Evolutionary conservation across 192 early-diverging fungal species (phyloP), one percentile per base, ranked within the genome.

Genomic region (Podila epigama): DNA sequence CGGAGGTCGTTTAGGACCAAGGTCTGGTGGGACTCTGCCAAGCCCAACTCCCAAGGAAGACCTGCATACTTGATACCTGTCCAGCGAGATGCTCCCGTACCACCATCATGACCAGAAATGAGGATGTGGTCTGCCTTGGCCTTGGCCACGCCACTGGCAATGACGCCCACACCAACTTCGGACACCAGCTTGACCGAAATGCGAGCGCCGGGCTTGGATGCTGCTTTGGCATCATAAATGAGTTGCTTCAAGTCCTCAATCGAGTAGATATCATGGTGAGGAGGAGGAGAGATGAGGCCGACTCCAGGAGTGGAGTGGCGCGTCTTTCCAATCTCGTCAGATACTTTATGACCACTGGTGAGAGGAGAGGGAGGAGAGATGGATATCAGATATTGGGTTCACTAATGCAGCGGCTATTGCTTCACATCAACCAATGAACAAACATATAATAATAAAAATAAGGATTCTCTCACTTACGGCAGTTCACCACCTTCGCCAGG

Each of bases 1-100:
- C 97, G 93, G 50, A 99, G 88, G 63, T 95, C 95, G 79, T 98
- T 98, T 16, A 98, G 89, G 7, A 98, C 97, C 73, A 99, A 84
- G 10, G 97, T 99, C 84, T 99, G 97, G 80, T 99, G 97, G 29
- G 96, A 96, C 86, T 99, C 97, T n/a, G 96, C 96, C 27, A 99
- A 82, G 65, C 97, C 97, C 31, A 99, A 86, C 86, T 99, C 97
- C 97, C 97, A 99, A 9, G 97, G 97, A 57, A 99, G 83, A 79
- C 97, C 97, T 15, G 97, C 96, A 66, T 98, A 95, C 82, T 98
- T 96, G 81, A 99, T 99, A 79, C 97, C 95, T 20, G 97, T 99
- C 92, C 92, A 99, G 58, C 96, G 90, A 22, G 92, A 92, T 15
- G 97, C 97, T 61, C 97, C 97, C 11, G 97, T 99, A 68, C 97